Percentiles rank a stretch among this genome's conserved stretches.
Conservation (phyloP, 495 filamentous ascomycete genomes). For the Margaritispora aquatica region DNA sequence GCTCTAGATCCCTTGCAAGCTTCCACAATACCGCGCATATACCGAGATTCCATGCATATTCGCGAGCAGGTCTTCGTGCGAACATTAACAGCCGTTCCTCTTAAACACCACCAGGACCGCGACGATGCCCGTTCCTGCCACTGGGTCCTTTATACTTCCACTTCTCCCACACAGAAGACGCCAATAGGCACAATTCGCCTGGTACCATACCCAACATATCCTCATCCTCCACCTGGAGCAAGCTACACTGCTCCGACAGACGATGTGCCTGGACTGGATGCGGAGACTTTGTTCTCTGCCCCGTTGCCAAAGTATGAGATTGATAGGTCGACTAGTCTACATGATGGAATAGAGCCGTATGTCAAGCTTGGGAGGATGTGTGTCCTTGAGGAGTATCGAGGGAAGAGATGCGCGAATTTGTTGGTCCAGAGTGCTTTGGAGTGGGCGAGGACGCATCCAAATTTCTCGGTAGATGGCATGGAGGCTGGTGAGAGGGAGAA, state of each 20-base stretch:
- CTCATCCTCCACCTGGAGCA: conserved; percentile 33
- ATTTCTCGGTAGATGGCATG: conserved; percentile 13
- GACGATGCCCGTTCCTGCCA: conserved; percentile 75
- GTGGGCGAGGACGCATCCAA: conserved; percentile 32
- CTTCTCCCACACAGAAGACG: background rate
- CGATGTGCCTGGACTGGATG: background rate
- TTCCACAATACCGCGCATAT: conserved; percentile 44
- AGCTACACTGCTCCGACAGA: conserved; percentile 19
- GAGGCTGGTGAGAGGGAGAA: conserved; percentile 7
- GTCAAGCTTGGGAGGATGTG: conserved; percentile 71
- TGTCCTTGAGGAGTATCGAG: conserved; percentile 53
- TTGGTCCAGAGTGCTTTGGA: conserved; percentile 54
- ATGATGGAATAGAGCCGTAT: conserved; percentile 59
- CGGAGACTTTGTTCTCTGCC: conserved; percentile 14
- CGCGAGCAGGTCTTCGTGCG: conserved; percentile 68
- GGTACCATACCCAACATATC: conserved; percentile 66
- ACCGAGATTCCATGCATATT: conserved; percentile 68
- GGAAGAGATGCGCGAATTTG: conserved; percentile 49
- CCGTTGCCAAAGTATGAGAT: conserved; percentile 19
- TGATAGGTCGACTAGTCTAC: conserved; percentile 34
- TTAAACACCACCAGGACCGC: conserved; percentile 64
- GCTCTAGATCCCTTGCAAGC: conserved; percentile 33
- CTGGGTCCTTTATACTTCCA: conserved; percentile 58
- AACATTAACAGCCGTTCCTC: conserved; percentile 58
- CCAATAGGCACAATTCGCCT: conserved; percentile 70